These are phyloP conservation scores for Paraconiothyrium sp. DNA, from an alignment of 2,329 filamentous ascomycete genomes.

Conservation along the genomic window DNA sequence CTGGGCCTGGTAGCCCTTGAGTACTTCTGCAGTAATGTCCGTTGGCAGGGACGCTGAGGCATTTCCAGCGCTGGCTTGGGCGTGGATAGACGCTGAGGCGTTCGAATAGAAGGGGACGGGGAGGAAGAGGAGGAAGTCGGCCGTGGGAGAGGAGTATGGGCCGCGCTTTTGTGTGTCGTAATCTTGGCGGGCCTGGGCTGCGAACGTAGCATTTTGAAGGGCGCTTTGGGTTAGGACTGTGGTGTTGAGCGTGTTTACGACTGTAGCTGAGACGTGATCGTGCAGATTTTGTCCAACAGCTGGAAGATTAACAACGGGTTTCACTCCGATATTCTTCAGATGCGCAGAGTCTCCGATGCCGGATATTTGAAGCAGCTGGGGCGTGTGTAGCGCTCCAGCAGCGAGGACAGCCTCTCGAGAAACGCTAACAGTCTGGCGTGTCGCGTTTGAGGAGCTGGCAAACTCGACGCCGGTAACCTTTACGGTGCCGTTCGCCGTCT, in stretches of 20 bases:
- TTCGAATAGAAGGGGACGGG: constrained; percentile 32
- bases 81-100: constrained; percentile 22
- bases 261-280: constrained; percentile 27
- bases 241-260: constrained; percentile 23
- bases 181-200: constrained; percentile 29
- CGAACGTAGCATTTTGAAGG: constrained; percentile 28
- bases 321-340: constrained; percentile 30
- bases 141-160: constrained; percentile 28
- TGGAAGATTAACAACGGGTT: constrained; percentile 33
- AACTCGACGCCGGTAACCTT: constrained; percentile 32
- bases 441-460: constrained; percentile 25
- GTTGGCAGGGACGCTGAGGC: constrained; percentile 29
- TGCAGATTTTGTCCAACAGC: constrained; percentile 38
- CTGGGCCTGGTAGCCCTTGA: constrained; percentile 26
- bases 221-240: not conserved
- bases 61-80: constrained; percentile 26
- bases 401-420: constrained; percentile 37
- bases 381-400: constrained; percentile 37
- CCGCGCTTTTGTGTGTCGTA: constrained; percentile 26
- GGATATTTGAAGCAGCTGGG: constrained; percentile 39
- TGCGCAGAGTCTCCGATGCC: constrained; percentile 37
- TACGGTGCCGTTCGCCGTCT: constrained; percentile 15
- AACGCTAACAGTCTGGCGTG: constrained; percentile 25
- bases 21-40: constrained; percentile 27
- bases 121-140: constrained; percentile 36